Evolutionary conservation across 2,329 filamentous ascomycete genomes (phyloP).

Genomic region (Diaporthe citri): DNA sequence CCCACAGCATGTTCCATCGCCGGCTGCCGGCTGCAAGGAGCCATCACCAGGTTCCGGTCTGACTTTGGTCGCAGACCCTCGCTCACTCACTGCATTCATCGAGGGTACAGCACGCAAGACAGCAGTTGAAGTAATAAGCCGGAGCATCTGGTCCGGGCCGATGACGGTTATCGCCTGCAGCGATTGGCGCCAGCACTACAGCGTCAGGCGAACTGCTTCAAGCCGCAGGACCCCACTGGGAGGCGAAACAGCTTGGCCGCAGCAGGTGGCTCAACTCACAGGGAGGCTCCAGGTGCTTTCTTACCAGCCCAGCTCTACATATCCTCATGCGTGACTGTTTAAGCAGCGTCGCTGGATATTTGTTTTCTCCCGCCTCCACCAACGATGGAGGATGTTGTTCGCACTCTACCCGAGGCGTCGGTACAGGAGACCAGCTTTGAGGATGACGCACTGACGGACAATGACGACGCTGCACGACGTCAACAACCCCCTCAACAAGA

Average conservation of each 20-base stretch:
- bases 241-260: not conserved
- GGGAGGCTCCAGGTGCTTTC: not conserved
- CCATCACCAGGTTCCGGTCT: not conserved
- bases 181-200: not conserved
- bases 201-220: not conserved
- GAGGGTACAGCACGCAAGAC: not conserved
- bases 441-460: conserved; percentile 34
- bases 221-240: not conserved
- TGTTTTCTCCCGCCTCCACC: not conserved
- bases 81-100: not conserved
- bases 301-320: not conserved
- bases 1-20: not conserved
- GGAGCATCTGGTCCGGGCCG: conserved; percentile 28
- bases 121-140: not conserved
- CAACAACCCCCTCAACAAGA: not conserved
- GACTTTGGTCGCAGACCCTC: not conserved
- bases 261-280: not conserved
- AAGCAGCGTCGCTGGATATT: not conserved
- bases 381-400: conserved; percentile 28
- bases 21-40: not conserved
- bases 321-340: not conserved
- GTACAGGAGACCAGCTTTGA: conserved; percentile 43
- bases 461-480: conserved; percentile 17
- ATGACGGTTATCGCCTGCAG: not conserved
- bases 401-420: conserved; percentile 34